These are phyloP conservation scores for Lophiostoma macrostomum DNA, from an alignment of 495 filamentous ascomycete species.

Conservation along the genomic window DNA sequence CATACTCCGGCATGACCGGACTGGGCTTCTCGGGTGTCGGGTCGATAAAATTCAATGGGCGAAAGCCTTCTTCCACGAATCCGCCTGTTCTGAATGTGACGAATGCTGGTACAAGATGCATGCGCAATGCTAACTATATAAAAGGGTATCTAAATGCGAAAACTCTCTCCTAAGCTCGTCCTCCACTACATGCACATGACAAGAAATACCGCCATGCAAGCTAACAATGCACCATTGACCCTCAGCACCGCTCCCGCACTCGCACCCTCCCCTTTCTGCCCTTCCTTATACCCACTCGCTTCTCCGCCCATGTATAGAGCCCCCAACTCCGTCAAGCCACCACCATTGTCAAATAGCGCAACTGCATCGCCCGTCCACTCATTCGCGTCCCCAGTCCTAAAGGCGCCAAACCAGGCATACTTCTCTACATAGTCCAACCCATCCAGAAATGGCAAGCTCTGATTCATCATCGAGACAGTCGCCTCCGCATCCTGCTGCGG, in stretches of 20 bases:
- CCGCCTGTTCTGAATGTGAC: background rate
- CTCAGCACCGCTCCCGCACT: background rate
- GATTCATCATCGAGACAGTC: constrained; percentile 23
- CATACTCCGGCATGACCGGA: constrained; percentile 22
- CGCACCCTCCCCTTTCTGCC: constrained; percentile 12
- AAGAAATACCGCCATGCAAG: background rate
- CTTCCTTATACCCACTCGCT: constrained; percentile 12
- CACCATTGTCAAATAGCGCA: constrained; percentile 22
- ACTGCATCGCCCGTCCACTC: constrained; percentile 25
- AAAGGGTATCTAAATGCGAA: too few relatives aligned
- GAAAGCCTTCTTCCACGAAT: constrained; percentile 10
- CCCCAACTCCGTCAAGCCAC: constrained; percentile 18
- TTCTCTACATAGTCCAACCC: constrained; percentile 26
- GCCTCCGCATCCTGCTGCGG: constrained; percentile 12
- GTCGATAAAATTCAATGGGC: constrained; percentile 27
- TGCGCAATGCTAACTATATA: too few relatives aligned
- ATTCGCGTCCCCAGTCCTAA: constrained; percentile 25
- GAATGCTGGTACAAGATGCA: too few relatives aligned
- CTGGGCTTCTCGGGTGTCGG: constrained; percentile 25
- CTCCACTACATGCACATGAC: background rate
- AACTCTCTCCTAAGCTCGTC: too few relatives aligned
- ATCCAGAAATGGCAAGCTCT: constrained; percentile 24
- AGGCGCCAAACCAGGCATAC: constrained; percentile 27
- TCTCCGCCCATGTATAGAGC: constrained; percentile 24
- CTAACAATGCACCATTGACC: background rate